Evolutionary conservation across 2,329 filamentous ascomycete species (phyloP), one percentile per base, ranked within the genome.

Genomic region (Cladosporium sp.): DNA sequence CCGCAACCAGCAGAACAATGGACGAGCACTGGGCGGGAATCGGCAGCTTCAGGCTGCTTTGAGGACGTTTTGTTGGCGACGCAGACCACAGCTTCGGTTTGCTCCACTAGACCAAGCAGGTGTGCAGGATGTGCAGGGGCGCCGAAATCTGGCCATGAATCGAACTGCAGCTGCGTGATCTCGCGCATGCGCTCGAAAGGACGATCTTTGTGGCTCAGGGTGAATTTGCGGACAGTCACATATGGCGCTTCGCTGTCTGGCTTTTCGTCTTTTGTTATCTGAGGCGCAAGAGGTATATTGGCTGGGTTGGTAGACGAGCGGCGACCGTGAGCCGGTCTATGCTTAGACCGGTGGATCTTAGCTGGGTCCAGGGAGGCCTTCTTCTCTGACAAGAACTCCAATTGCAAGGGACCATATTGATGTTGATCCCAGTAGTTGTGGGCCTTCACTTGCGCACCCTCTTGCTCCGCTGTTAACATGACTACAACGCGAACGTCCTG

Each of bases 1-100:
- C 94, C 94, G 74, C 94, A 99, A 0, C 94, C 94, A 3, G 94
- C 94, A 56, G 91, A 96, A 76, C 94, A 99, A 72, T 99, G 94
- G 0, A 99, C 93, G 20, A 99, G 74, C 66, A 97, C 85, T 7
- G 93, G 93, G 30, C 90, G 82, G 22, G 81, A 65, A 51, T 73
- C 72, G 14, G 73, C 68, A 2, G 74, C 70, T 49, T 78, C 76
- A 2, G 88, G 86, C 49, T 88, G 85, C 34, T 85, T 80, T 22
- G 81, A 77, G 73, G 80, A 82, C 1, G 77, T 71, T 9, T 75
- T 71, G 58, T 75, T 74, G 3, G 74, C 70, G 72, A 78, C 66
- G 75, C 82, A 59, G 74, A 83, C 65, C 74, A 88, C 76, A 81
- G 88, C 82, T 86, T 91, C 94, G 67, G 88, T 90, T 55, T 96